Percentiles rank a stretch among this genome's conserved stretches.
Conservation (phyloP, 345 rosid genomes). For the Salix suchowensis region DNA sequence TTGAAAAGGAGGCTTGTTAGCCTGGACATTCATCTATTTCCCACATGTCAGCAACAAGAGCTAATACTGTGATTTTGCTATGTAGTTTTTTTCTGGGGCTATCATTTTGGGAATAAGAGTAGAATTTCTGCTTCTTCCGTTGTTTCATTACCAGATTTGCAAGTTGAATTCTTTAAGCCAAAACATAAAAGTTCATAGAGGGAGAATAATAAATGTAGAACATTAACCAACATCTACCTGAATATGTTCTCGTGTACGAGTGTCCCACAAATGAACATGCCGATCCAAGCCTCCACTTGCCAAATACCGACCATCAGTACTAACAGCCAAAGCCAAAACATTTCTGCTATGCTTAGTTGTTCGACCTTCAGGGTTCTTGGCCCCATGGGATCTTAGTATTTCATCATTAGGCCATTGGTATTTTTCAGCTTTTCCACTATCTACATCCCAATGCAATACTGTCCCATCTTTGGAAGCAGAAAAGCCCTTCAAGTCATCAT, state of each 20-base stretch:
- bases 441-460: constrained; percentile 83
- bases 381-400: constrained; percentile 63
- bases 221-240: constrained; percentile 45
- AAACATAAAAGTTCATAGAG: not conserved
- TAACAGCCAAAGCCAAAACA: constrained; percentile 76
- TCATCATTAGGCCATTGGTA: constrained; percentile 78
- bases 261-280: constrained; percentile 95
- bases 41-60: too few species aligned
- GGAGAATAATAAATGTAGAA: not conserved
- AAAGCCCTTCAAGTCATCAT: constrained; percentile 77
- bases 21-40: too few species aligned
- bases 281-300: constrained; percentile 93
- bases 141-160: not conserved
- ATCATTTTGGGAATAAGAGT: not conserved
- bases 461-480: constrained; percentile 91
- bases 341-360: constrained; percentile 64
- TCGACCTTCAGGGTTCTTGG: constrained; percentile 64
- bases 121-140: not conserved
- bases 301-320: constrained; percentile 89
- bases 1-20: too few species aligned
- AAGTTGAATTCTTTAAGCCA: not conserved
- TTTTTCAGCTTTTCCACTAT: constrained; percentile 56
- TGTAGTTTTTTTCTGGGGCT: not conserved
- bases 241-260: constrained; percentile 72
- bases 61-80: not conserved